phyloP scores from a whole-genome alignment of 2,329 filamentous ascomycete genomes.

The Monosporascus sp. region DNA sequence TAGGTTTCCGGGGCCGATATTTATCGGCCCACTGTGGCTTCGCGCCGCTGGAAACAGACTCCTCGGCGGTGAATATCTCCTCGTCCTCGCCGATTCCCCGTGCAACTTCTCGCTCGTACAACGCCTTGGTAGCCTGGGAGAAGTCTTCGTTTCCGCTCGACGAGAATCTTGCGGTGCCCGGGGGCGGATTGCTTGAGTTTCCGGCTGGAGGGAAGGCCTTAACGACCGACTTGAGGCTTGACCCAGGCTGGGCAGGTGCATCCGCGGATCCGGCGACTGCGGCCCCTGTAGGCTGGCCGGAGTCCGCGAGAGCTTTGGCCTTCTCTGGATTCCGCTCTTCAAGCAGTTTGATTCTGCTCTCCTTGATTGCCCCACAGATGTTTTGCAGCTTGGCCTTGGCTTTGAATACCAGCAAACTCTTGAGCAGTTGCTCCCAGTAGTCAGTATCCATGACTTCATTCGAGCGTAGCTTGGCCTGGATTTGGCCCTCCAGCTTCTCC shows the following conservation, averaged over 20 bases:
- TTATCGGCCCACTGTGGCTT: slow-evolving; percentile 78
- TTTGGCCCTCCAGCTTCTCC: slow-evolving; percentile 80
- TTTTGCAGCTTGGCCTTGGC: slow-evolving; percentile 78
- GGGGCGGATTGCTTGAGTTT: slow-evolving; percentile 36
- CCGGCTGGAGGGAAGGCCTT: slow-evolving; percentile 19
- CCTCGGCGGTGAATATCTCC: slow-evolving; percentile 90
- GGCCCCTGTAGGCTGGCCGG: slow-evolving; percentile 32
- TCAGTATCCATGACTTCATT: slow-evolving; percentile 93
- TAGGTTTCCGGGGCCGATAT: slow-evolving; percentile 83
- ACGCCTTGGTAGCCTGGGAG: slow-evolving; percentile 77
- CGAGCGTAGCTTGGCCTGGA: slow-evolving; percentile 77
- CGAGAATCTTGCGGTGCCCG: slow-evolving; percentile 64
- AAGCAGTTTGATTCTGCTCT: slow-evolving; percentile 61
- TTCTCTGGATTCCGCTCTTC: slow-evolving; percentile 63
- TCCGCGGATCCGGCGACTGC: slow-evolving; percentile 33
- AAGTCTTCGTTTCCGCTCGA: slow-evolving; percentile 69
- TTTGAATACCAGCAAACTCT: slow-evolving; percentile 83
- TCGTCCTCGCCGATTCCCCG: slow-evolving; percentile 89
- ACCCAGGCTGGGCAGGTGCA: slow-evolving; percentile 12
- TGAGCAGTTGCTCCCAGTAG: slow-evolving; percentile 92
- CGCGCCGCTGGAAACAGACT: slow-evolving; percentile 60
- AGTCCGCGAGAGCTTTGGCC: slow-evolving; percentile 41
- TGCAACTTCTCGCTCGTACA: slow-evolving; percentile 90
- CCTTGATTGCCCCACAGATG: slow-evolving; percentile 71
- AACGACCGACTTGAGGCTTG: slow-evolving; percentile 20